Percentiles rank a stretch among this genome's conserved stretches.
Evolutionary conservation across 2,329 filamentous ascomycete genomes (phyloP).

Genomic region (Colletotrichum limetticola): DNA sequence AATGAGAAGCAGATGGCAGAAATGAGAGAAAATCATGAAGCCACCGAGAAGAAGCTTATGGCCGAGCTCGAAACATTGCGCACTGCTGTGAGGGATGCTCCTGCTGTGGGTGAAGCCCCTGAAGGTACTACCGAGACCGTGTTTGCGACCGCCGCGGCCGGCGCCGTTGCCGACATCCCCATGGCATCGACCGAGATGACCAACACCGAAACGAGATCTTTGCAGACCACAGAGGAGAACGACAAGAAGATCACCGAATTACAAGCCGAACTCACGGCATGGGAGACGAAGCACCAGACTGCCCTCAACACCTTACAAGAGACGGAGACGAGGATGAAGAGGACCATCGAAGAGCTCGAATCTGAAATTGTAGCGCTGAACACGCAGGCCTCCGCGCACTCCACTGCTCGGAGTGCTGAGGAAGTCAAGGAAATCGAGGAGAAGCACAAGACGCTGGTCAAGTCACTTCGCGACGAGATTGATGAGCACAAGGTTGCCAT

Average conservation of each 20-base stretch:
- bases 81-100: slow-evolving; percentile 52
- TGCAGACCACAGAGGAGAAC: slow-evolving; percentile 52
- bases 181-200: slow-evolving; percentile 36
- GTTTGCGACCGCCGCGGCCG: slow-evolving; percentile 23
- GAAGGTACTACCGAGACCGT: slow-evolving; percentile 12
- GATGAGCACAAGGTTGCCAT: slow-evolving; percentile 84
- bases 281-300: slow-evolving; percentile 80
- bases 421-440: slow-evolving; percentile 60
- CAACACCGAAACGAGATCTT: slow-evolving; percentile 43
- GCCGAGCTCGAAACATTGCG: slow-evolving; percentile 77
- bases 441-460: slow-evolving; percentile 69
- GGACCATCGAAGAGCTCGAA: slow-evolving; percentile 80
- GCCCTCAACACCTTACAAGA: slow-evolving; percentile 76
- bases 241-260: slow-evolving; percentile 72
- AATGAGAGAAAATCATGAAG: slow-evolving; percentile 77
- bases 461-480: slow-evolving; percentile 77
- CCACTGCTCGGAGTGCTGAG: slow-evolving; percentile 51
- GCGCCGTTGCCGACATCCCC: slow-evolving; percentile 22
- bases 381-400: slow-evolving; percentile 57
- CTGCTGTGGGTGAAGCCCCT: slow-evolving; percentile 23
- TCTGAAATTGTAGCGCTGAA: slow-evolving; percentile 64
- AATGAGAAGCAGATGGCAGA: slow-evolving; percentile 83
- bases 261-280: slow-evolving; percentile 76
- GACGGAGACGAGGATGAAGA: slow-evolving; percentile 78
- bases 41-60: slow-evolving; percentile 79